Evolutionary conservation across 495 filamentous ascomycete species (phyloP).

Genomic region (Pyrenopolyporus hunteri): DNA sequence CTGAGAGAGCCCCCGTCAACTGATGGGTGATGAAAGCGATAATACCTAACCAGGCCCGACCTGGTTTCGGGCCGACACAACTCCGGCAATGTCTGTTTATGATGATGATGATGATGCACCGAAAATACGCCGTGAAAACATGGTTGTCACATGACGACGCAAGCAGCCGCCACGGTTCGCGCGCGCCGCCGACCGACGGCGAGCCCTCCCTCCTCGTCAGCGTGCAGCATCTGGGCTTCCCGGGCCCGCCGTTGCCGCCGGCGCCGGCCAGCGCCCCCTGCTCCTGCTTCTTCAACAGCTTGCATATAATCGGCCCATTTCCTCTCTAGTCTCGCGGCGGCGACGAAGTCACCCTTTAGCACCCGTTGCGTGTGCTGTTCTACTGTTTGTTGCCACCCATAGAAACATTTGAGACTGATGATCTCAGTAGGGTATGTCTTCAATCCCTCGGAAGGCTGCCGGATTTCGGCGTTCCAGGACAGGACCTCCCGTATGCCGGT

Average conservation of each 20-base stretch:
- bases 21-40: neutral
- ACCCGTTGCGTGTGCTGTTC: conserved; percentile 90
- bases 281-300: conserved; percentile 81
- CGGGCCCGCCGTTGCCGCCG: conserved; percentile 75
- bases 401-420: conserved; percentile 89
- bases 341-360: conserved; percentile 69
- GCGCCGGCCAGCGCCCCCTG: conserved; percentile 61
- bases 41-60: conserved; percentile 5
- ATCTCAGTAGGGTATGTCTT: conserved; percentile 70
- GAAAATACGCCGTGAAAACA: conserved; percentile 2
- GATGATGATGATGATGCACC: conserved; percentile 19
- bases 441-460: conserved; percentile 45
- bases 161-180: conserved; percentile 58
- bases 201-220: conserved; percentile 75
- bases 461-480: conserved; percentile 76
- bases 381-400: conserved; percentile 92
- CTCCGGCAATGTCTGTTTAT: conserved; percentile 7
- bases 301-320: conserved; percentile 98
- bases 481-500: conserved; percentile 86
- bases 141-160: conserved; percentile 60
- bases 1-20: neutral
- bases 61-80: conserved; percentile 9
- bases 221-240: conserved; percentile 76
- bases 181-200: conserved; percentile 55
- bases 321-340: conserved; percentile 76